Conservation (phyloP, 768 basidiomycete genomes). For the Suillus bovinus region DNA sequence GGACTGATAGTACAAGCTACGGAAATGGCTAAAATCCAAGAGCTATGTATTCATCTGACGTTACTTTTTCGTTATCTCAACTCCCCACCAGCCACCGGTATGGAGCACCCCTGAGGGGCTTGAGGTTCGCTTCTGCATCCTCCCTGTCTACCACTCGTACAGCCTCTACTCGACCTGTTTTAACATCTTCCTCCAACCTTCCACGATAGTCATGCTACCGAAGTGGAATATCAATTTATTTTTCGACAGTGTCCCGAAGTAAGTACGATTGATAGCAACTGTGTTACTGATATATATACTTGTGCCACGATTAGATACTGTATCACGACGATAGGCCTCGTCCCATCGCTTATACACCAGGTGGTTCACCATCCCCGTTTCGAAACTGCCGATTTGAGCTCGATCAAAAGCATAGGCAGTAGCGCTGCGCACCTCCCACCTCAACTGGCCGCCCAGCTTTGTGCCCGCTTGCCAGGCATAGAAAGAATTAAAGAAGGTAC, state of each 20-base stretch:
- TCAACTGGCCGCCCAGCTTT: constrained; percentile 41
- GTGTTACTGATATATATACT: constrained; percentile 2
- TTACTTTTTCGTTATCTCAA: neutral
- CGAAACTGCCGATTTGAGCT: constrained; percentile 48
- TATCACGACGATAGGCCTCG: constrained; percentile 43
- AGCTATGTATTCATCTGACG: neutral
- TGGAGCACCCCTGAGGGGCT: constrained; percentile 40
- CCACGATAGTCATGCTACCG: constrained; percentile 49
- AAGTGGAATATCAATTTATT: constrained; percentile 54
- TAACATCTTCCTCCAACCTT: constrained; percentile 41
- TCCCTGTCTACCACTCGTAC: constrained; percentile 64
- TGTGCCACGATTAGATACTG: constrained; percentile 41
- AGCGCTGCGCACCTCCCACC: constrained; percentile 65
- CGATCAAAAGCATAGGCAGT: constrained; percentile 37
- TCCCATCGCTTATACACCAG: constrained; percentile 61
- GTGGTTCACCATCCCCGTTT: constrained; percentile 48
- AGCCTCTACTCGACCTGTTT: constrained; percentile 52
- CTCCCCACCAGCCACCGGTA: constrained; percentile 30
- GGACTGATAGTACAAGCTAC: neutral
- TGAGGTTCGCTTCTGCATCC: constrained; percentile 46
- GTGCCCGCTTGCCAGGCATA: constrained; percentile 29
- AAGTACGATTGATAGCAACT: constrained; percentile 13
- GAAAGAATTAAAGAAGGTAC: constrained; percentile 42
- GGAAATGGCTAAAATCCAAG: neutral
- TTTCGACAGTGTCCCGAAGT: constrained; percentile 56